A percentile compares a stretch with the other conserved stretches of the same genome.
Conservation (phyloP, 768 basidiomycete species). For the Termitomyces sp. region DNA sequence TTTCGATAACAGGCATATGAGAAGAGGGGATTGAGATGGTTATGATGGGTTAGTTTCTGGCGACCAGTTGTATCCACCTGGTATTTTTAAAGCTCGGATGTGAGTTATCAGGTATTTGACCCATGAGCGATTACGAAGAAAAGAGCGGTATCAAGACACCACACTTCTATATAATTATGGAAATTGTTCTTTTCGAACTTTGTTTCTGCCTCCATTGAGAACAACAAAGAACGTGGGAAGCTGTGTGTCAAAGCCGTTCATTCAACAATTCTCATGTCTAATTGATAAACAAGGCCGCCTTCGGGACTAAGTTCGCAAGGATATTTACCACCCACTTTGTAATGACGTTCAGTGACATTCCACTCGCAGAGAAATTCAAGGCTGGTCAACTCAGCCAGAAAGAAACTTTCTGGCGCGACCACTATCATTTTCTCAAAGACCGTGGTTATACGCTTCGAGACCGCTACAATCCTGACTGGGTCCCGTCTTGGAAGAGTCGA, state of each 20-base stretch:
- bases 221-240: neutral
- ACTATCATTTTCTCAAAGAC: neutral
- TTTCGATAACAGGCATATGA: neutral
- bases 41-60: neutral
- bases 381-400: neutral
- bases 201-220: neutral
- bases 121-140: neutral
- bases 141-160: neutral
- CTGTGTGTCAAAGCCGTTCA: neutral
- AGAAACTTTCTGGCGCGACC: constrained; percentile 1
- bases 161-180: no score
- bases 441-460: constrained; percentile 1
- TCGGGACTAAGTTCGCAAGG: neutral
- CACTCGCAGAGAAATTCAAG: neutral
- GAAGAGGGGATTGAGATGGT: neutral
- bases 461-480: constrained; percentile 2
- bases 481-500: neutral
- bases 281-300: neutral
- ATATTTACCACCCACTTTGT: neutral
- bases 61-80: no score
- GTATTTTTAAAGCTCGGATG: neutral
- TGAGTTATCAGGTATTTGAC: neutral
- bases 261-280: neutral
- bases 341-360: neutral
- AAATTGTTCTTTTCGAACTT: no score